These are phyloP conservation scores for Cercis canadensis DNA, from an alignment of 306 rosid genomes.

Conservation along the genomic window DNA sequence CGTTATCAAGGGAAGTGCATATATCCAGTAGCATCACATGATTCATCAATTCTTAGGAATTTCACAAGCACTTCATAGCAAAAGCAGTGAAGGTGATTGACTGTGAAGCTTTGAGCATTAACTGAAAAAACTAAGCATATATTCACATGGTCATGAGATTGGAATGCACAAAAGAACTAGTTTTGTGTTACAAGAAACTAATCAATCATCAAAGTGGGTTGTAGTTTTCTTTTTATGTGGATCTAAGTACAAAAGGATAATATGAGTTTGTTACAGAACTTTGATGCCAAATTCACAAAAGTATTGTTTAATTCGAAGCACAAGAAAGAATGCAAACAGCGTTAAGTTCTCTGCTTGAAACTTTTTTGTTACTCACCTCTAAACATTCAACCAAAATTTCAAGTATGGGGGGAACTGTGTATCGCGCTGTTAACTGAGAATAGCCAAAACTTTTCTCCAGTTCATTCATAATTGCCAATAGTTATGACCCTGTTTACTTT, in stretches of 20 bases:
- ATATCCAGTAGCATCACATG: background rate
- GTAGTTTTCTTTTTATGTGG: background rate
- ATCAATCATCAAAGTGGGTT: background rate
- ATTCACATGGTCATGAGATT: slow-evolving; percentile 17
- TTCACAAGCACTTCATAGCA: slow-evolving; percentile 7
- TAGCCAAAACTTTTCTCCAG: no score
- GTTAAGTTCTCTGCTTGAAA: no score
- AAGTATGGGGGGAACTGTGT: no score
- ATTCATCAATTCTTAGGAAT: background rate
- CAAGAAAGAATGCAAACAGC: no score
- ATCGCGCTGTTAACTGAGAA: no score
- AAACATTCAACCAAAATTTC: no score
- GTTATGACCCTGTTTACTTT: no score
- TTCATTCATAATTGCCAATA: no score
- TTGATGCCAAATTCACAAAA: slow-evolving; percentile 19
- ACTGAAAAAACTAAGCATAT: background rate
- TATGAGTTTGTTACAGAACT: background rate
- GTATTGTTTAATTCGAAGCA: background rate
- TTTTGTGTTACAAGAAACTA: background rate
- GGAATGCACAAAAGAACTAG: slow-evolving; percentile 4
- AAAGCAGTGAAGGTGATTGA: background rate
- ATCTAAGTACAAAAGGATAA: slow-evolving; percentile 8
- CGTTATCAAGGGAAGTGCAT: slow-evolving; percentile 7
- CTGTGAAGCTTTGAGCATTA: slow-evolving; percentile 10
- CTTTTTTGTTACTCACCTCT: no score